These are phyloP conservation scores for Ballota nigra DNA, from an alignment of 257 asterid genomes.

Conservation along the genomic window DNA sequence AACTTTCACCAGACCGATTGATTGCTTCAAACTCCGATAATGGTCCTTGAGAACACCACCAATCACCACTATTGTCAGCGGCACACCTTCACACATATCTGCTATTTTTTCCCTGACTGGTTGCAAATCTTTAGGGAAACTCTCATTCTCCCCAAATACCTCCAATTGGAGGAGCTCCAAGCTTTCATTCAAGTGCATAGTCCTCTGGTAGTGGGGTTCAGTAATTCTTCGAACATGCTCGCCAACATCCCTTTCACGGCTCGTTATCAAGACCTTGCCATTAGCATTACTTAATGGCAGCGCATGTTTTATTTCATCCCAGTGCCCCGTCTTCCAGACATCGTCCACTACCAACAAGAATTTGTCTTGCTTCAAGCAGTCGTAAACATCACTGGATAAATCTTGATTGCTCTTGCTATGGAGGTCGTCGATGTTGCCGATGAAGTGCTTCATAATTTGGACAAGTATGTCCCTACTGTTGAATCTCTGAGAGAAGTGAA, in stretches of 20 bases:
- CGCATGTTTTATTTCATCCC: neutral
- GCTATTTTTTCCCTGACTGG: neutral
- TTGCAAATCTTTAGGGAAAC: neutral
- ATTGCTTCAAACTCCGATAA: neutral
- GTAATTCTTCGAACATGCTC: neutral
- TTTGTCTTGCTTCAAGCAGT: neutral
- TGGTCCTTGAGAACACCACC: constrained; percentile 8
- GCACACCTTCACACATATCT: neutral
- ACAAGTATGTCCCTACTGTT: constrained; percentile 18
- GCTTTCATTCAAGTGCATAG: neutral
- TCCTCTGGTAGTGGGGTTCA: neutral
- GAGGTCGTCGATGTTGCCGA: neutral
- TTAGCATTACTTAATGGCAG: neutral
- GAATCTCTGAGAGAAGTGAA: constrained; percentile 21
- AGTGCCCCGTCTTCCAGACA: neutral
- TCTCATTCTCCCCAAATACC: neutral
- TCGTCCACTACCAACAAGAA: constrained; percentile 9
- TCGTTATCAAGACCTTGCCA: constrained; percentile 5
- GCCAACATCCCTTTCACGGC: neutral
- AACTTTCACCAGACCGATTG: neutral
- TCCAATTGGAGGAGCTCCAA: constrained; percentile 11
- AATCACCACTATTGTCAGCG: neutral
- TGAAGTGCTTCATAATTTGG: constrained; percentile 16
- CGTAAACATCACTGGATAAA: neutral
- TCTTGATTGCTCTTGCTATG: constrained; percentile 10